A percentile compares a stretch with the other conserved stretches of the same genome.
phyloP scores from a whole-genome alignment of 371 early-diverging fungal species.

The Mortierella sp. region DNA sequence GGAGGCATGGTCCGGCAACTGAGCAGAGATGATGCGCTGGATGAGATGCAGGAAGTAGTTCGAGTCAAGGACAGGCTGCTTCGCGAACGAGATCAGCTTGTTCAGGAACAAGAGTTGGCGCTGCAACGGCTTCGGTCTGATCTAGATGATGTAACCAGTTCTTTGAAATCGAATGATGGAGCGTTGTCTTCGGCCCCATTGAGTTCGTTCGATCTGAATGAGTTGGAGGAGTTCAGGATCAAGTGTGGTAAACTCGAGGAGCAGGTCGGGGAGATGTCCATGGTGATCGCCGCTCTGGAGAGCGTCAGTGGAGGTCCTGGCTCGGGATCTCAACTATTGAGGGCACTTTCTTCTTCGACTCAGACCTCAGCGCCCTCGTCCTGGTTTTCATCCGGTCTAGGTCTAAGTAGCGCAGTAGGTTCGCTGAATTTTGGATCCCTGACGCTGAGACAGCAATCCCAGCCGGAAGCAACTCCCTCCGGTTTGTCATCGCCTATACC shows the following conservation, averaged over 20 bases:
- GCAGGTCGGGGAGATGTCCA: slow-evolving; percentile 34
- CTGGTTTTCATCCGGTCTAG: slow-evolving; percentile 20
- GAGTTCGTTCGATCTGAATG: slow-evolving; percentile 31
- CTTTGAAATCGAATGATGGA: background rate
- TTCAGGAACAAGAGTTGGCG: slow-evolving; percentile 22
- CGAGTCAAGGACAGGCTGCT: slow-evolving; percentile 43
- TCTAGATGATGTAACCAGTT: background rate
- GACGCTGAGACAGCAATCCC: background rate
- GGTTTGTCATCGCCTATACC: slow-evolving; percentile 8
- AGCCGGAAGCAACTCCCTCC: slow-evolving; percentile 4
- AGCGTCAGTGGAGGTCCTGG: slow-evolving; percentile 30
- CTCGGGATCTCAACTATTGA: slow-evolving; percentile 27
- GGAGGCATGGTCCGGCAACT: slow-evolving; percentile 15
- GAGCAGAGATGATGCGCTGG: slow-evolving; percentile 18
- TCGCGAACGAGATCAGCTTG: slow-evolving; percentile 33
- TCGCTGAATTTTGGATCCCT: slow-evolving; percentile 26
- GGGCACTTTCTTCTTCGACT: background rate
- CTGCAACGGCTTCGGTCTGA: slow-evolving; percentile 6
- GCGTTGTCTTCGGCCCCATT: background rate
- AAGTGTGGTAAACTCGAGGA: slow-evolving; percentile 37
- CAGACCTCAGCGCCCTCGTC: slow-evolving; percentile 11
- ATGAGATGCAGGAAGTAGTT: slow-evolving; percentile 41
- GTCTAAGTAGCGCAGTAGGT: slow-evolving; percentile 2
- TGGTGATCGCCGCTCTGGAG: slow-evolving; percentile 49
- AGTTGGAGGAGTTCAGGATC: slow-evolving; percentile 27